Conservation (phyloP, 306 rosid species). For the Prunus armeniaca region DNA sequence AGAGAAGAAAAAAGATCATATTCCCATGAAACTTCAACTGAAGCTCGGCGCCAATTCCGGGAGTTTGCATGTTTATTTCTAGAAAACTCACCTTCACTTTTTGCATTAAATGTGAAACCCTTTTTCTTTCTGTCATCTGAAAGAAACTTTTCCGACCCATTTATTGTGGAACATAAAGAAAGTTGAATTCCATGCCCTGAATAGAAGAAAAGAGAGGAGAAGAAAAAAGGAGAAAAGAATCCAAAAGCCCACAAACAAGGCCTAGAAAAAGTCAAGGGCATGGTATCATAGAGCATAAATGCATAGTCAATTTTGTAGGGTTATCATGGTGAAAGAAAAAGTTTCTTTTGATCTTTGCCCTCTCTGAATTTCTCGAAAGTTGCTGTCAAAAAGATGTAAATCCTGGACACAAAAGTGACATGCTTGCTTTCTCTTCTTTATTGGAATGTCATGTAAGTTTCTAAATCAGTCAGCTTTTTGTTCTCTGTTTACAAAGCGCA, state of each 20-base stretch:
- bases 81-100: slow-evolving; percentile 31
- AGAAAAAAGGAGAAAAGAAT: background rate
- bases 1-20: background rate
- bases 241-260: background rate
- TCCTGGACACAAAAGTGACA: slow-evolving; percentile 25
- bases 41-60: slow-evolving; percentile 38
- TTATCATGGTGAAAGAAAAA: slow-evolving; percentile 12
- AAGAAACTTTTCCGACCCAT: slow-evolving; percentile 24
- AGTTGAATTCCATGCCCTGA: background rate
- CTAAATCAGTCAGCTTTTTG: slow-evolving; percentile 36
- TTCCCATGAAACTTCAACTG: slow-evolving; percentile 21
- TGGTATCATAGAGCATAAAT: slow-evolving; percentile 29
- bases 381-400: slow-evolving; percentile 14
- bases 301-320: slow-evolving; percentile 10
- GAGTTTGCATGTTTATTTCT: slow-evolving; percentile 3
- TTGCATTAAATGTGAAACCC: slow-evolving; percentile 36
- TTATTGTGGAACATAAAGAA: slow-evolving; percentile 8
- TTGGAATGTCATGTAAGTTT: slow-evolving; percentile 15
- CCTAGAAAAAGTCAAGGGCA: slow-evolving; percentile 32
- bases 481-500: slow-evolving; percentile 9
- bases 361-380: slow-evolving; percentile 7
- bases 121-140: background rate
- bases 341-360: background rate
- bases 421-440: slow-evolving; percentile 23
- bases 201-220: background rate